Evolutionary conservation across 202 grass and related monocot genomes (phyloP).

Genomic region (Panicum virgatum): DNA sequence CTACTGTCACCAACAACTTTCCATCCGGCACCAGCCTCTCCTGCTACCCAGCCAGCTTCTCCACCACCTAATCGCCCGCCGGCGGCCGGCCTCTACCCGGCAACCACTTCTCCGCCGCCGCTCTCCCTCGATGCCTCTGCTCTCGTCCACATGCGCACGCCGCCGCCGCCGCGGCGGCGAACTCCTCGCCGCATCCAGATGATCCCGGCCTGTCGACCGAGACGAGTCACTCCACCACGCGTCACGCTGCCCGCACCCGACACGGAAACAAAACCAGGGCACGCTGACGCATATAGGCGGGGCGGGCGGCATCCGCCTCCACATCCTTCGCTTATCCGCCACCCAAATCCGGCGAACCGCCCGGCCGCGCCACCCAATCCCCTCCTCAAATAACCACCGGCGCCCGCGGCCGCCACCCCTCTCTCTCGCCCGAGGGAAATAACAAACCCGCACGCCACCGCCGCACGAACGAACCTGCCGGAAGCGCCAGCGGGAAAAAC

Average conservation of each 20-base stretch:
- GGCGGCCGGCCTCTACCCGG: neutral
- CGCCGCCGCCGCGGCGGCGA: neutral
- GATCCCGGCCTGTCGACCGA: neutral
- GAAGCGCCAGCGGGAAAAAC: neutral
- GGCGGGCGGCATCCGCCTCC: neutral
- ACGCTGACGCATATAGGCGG: neutral
- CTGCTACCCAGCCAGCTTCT: neutral
- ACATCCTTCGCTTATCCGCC: slow-evolving; percentile 32
- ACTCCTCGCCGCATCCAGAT: neutral
- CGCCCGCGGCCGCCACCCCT: neutral
- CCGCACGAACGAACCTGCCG: neutral
- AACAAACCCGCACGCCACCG: slow-evolving; percentile 35
- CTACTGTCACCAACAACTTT: no score
- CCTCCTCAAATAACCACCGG: slow-evolving; percentile 41
- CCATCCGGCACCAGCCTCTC: no score
- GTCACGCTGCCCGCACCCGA: slow-evolving; percentile 10
- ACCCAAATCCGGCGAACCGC: slow-evolving; percentile 35
- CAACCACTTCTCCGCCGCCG: neutral
- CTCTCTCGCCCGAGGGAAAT: neutral
- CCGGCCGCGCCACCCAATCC: slow-evolving; percentile 25
- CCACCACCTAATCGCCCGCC: neutral
- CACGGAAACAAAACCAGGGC: slow-evolving; percentile 22
- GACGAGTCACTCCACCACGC: slow-evolving; percentile 36
- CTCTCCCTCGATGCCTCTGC: neutral
- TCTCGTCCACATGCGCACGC: neutral